Evolutionary conservation across 129 eudicot genomes (phyloP), one percentile per base, ranked within the genome.

Genomic region (Sambucus nigra): DNA sequence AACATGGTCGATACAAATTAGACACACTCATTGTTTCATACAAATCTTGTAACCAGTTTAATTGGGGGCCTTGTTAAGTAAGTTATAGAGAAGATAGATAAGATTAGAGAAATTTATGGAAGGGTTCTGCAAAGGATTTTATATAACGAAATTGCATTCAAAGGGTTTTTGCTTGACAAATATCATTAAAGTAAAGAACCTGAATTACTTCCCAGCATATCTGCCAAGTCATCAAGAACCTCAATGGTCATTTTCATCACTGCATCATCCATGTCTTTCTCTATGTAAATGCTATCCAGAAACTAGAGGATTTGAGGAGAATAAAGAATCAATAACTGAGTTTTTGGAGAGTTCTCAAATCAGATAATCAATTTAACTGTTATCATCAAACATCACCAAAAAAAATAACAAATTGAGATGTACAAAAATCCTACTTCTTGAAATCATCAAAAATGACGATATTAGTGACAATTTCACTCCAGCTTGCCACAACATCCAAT

Each of bases 81-180:
- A 82, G 95, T 94, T 21, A 89, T 86, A 24, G 99, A 91, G 70
- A 91, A 91, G 78, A 82, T 91, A 94, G 99, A 91, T 67, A 91
- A 80, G 63, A 23, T 91, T 42, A 71, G 99, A 68, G 99, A 91
- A 41, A 63, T 66, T 45, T 89, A 95, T 52, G 99, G 89, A 22
- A 86, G 74, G 66, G 84, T 77, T 74, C 86, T 91, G n/a, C 84
- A 77, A 62, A 79, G 95, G 71, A 69, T 91, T 61, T 70, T 91
- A 56, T 73, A 79, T 51, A 82, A 52, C 50, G 71, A 82, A 32
- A 54, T 61, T 18, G 21, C n/a, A n/a, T n/a, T n/a, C n/a, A n/a
- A n/a, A n/a, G n/a, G n/a, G n/a, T n/a, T n/a, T n/a, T n/a, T n/a
- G n/a, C n/a, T n/a, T n/a, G n/a, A n/a, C n/a, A n/a, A n/a, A n/a